Conservation (phyloP, 2,329 filamentous ascomycete genomes). For the Podosphaera aphanis region DNA sequence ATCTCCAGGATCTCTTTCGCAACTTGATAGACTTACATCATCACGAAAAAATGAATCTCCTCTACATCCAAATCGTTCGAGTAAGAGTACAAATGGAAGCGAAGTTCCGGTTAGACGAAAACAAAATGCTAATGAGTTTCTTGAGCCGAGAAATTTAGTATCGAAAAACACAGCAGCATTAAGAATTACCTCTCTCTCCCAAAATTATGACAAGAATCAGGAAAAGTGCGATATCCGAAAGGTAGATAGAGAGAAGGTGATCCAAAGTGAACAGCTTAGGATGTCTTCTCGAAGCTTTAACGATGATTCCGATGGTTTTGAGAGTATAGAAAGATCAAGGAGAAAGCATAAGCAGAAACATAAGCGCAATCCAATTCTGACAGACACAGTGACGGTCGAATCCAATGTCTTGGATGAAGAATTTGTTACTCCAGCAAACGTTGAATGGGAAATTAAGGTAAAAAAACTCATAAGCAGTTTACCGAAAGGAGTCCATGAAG, state of each 20-base stretch:
- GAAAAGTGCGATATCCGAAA: slow-evolving; percentile 9
- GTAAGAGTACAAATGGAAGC: slow-evolving; percentile 8
- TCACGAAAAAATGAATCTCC: slow-evolving; percentile 18
- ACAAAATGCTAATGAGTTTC: slow-evolving; percentile 4
- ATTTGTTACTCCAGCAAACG: slow-evolving; percentile 22
- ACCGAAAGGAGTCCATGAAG: slow-evolving; percentile 58
- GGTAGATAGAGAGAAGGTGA: slow-evolving; percentile 7
- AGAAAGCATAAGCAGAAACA: slow-evolving; percentile 14
- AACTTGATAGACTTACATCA: slow-evolving; percentile 6
- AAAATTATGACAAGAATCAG: slow-evolving; percentile 11
- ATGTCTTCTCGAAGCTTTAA: slow-evolving; percentile 13
- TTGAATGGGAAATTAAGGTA: slow-evolving; percentile 37
- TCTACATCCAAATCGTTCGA: slow-evolving; percentile 16
- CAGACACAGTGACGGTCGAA: slow-evolving; percentile 20
- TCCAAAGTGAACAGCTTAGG: slow-evolving; percentile 7
- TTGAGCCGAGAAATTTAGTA: slow-evolving; percentile 3
- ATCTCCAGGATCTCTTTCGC: slow-evolving; percentile 14
- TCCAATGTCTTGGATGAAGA: slow-evolving; percentile 21
- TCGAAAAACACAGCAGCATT: slow-evolving; percentile 16
- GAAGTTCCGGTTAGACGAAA: slow-evolving; percentile 14
- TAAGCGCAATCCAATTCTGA: slow-evolving; percentile 16
- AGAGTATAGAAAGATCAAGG: slow-evolving; percentile 9
- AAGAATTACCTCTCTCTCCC: slow-evolving; percentile 15
- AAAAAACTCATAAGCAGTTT: slow-evolving; percentile 48
- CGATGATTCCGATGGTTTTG: slow-evolving; percentile 14